A percentile compares a stretch with the other conserved stretches of the same genome.
Evolutionary conservation across 1,139 yeast genomes (phyloP).

Genomic region (Pneumocystis canis): DNA sequence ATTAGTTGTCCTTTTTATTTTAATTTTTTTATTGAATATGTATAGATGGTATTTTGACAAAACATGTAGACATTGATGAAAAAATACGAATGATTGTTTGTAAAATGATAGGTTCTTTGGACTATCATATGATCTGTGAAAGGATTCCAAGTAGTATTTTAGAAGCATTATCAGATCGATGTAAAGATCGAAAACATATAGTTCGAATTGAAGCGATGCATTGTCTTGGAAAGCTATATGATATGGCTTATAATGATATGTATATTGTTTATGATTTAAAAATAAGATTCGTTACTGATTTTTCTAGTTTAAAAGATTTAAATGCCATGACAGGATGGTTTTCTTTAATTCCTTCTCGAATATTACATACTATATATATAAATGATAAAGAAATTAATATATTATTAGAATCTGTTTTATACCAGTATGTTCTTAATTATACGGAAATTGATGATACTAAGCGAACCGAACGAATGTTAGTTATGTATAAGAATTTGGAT

Average conservation of each 20-base stretch:
- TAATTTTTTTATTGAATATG: slow-evolving; percentile 27
- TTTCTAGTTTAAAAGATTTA: background rate
- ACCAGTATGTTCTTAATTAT: slow-evolving; percentile 49
- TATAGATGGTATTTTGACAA: slow-evolving; percentile 50
- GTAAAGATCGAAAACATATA: slow-evolving; percentile 52
- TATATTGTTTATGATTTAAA: background rate
- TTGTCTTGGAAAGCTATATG: slow-evolving; percentile 42
- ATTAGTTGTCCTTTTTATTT: background rate
- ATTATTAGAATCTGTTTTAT: slow-evolving; percentile 47
- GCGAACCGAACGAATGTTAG: slow-evolving; percentile 42
- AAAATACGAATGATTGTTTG: slow-evolving; percentile 55
- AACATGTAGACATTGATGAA: slow-evolving; percentile 64
- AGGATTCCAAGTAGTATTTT: slow-evolving; percentile 35
- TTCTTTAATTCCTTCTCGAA: slow-evolving; percentile 47
- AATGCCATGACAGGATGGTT: slow-evolving; percentile 20
- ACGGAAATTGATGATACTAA: slow-evolving; percentile 29
- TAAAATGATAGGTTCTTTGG: slow-evolving; percentile 27
- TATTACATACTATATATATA: slow-evolving; percentile 57
- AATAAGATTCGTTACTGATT: background rate
- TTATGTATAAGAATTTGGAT: slow-evolving; percentile 36
- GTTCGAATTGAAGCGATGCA: slow-evolving; percentile 52
- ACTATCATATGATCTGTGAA: slow-evolving; percentile 24
- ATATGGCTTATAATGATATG: slow-evolving; percentile 20
- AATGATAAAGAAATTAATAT: slow-evolving; percentile 56
- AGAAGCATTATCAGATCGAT: slow-evolving; percentile 42